Base-by-base conservation (phyloP, 257 asterid species). In the Solanum arcanum region DNA sequence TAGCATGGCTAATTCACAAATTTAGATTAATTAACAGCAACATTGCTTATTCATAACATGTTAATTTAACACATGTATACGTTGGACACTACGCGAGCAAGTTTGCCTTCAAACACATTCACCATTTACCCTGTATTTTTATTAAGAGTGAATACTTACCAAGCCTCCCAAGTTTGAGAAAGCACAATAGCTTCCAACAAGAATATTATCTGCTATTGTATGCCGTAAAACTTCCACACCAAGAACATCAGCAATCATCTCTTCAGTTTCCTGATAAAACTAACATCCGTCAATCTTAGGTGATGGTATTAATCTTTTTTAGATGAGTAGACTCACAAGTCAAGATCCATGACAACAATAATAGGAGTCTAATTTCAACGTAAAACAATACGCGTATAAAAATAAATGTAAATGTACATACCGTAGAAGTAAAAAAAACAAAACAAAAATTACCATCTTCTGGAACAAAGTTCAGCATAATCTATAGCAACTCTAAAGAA, bases 141-240 rank as follows among this genome's bases (percentile, higher is more conserved):
- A 62, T 64, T n/a, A 64, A 59, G 47, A 88, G 14, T 7, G 42
- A 20, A 23, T 39, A 62, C 95, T 90, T 94, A 96, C 99, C 99
- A 96, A 87, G 91, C 98, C 99, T 89, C 99, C 98, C 86, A 90
- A 90, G 86, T 95, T 96, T 69, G 98, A 90, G 77, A 96, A 88
- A n/a, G 95, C 76, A 91, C 97, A 95, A 82, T 88, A 94, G 87
- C 96, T 95, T 44, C 99, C 99, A 44, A 96, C 98, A 21, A 95
- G 94, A 77, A 94, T 93, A 86, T 96, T 95, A 20, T 96, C 96
- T 41, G 98, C 98, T 76, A 96, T 88, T 7, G 97, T 94, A 88
- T 94, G 98, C 78, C 95, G 89, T 86, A 94, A 89, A 83, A 96
- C 98, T 88, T 96, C 99, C 7, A 96, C 96, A 31, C 98, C 98